A percentile compares a stretch with the other conserved stretches of the same genome.
These are phyloP conservation scores for Chaetomiaceae sp. DNA, from an alignment of 2,329 filamentous ascomycete genomes.

Conservation along the genomic window DNA sequence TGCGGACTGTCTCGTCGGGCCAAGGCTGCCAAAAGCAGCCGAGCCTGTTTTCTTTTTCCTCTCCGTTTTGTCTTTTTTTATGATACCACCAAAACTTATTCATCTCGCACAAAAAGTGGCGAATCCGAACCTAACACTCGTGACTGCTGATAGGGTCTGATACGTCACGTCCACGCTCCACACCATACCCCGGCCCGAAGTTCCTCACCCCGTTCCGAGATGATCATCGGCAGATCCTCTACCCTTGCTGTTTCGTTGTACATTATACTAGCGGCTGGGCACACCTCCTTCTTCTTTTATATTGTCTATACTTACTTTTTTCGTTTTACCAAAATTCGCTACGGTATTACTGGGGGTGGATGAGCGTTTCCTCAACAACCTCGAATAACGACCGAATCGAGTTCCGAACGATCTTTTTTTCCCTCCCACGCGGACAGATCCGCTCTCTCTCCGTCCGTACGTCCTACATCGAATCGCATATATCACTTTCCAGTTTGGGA, in stretches of 20 bases:
- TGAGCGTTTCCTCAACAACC: too few species aligned
- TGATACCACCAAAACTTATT: too few species aligned
- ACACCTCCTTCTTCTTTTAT: neutral
- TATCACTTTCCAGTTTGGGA: too few species aligned
- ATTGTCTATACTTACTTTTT: constrained; percentile 15
- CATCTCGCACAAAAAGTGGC: too few species aligned
- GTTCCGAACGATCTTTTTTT: too few species aligned
- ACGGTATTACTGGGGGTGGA: too few species aligned
- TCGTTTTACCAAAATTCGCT: too few species aligned
- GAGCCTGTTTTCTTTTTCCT: neutral
- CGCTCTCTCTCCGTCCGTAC: too few species aligned
- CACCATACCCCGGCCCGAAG: neutral
- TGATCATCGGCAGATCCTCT: neutral
- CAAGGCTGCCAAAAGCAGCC: constrained; percentile 2
- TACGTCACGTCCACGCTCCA: neutral
- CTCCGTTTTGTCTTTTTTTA: constrained; percentile 4
- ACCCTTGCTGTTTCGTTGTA: neutral
- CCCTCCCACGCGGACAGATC: too few species aligned
- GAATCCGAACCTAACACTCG: constrained; percentile 9
- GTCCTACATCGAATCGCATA: too few species aligned
- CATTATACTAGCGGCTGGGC: constrained; percentile 3
- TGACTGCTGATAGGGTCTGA: constrained; percentile 15
- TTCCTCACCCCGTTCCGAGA: neutral
- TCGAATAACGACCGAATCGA: too few species aligned
- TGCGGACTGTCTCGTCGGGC: neutral